phyloP scores from a whole-genome alignment of 345 rosid genomes.

The Acer campestre region DNA sequence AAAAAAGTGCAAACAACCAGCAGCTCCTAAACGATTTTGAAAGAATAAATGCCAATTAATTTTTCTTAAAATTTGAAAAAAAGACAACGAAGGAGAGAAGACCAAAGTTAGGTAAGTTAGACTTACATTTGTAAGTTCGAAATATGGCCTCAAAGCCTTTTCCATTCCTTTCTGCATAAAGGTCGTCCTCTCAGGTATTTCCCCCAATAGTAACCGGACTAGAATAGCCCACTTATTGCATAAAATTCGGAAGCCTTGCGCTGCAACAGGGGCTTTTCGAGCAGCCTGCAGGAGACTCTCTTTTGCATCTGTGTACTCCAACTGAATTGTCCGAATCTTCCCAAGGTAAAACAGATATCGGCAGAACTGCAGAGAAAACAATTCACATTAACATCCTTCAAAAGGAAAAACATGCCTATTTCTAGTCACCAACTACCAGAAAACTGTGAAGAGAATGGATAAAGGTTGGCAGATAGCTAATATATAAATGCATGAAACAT shows the following conservation, averaged over 20 bases:
- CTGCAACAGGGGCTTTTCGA: slow-evolving; percentile 83
- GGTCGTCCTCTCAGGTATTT: slow-evolving; percentile 80
- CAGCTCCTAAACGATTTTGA: too few species aligned
- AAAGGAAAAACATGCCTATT: background rate
- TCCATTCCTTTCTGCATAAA: slow-evolving; percentile 94
- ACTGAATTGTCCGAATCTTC: slow-evolving; percentile 80
- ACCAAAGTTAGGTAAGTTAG: background rate
- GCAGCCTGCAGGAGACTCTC: slow-evolving; percentile 91
- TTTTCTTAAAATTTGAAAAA: background rate
- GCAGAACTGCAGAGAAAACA: slow-evolving; percentile 63
- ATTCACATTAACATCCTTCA: background rate
- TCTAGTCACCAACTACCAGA: background rate
- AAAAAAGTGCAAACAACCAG: too few species aligned
- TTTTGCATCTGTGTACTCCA: slow-evolving; percentile 91
- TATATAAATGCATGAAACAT: background rate
- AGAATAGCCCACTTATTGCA: slow-evolving; percentile 87
- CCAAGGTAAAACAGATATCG: slow-evolving; percentile 86
- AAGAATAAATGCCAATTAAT: background rate
- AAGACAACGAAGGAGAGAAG: background rate
- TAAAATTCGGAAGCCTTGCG: slow-evolving; percentile 72
- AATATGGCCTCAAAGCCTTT: slow-evolving; percentile 76
- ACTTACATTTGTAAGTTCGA: slow-evolving; percentile 90
- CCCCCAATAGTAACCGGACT: slow-evolving; percentile 77
- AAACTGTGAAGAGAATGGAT: background rate
- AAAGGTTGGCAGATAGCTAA: background rate